phyloP scores from a whole-genome alignment of 768 basidiomycete genomes.

The Lyophyllum atratum region DNA sequence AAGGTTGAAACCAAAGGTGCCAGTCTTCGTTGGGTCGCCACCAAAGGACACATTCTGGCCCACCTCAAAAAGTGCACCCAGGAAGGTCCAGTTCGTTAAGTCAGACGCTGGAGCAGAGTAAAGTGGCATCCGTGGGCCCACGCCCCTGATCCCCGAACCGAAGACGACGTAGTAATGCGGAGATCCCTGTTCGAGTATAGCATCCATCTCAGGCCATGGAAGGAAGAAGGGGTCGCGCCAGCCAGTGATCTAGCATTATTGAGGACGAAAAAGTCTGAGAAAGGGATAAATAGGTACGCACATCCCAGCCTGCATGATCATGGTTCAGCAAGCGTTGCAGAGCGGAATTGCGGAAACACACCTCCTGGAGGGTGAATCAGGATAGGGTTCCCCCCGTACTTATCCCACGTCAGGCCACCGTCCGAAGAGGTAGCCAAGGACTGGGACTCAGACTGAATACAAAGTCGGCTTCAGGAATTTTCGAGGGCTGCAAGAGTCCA shows the following conservation, averaged over 20 bases:
- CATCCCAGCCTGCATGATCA: not conserved
- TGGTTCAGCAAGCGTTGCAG: not conserved
- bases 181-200: not conserved
- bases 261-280: too few species aligned
- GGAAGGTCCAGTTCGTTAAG: constrained; percentile 1
- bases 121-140: not conserved
- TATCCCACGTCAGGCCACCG: not conserved
- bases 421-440: constrained; percentile 1
- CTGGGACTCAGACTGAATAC: not conserved
- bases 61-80: not conserved
- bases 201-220: not conserved
- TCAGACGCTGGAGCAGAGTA: constrained; percentile 1
- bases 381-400: not conserved
- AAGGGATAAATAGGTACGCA: not conserved
- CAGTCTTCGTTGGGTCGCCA: not conserved
- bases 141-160: constrained; percentile 1
- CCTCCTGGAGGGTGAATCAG: not conserved
- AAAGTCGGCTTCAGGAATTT: not conserved
- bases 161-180: constrained; percentile 2
- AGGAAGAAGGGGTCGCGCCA: not conserved
- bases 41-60: constrained; percentile 1
- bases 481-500: not conserved
- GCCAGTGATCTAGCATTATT: not conserved
- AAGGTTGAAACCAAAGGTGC: not conserved
- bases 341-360: not conserved